These are phyloP conservation scores for Penicillium cataractarum DNA, from an alignment of 495 filamentous ascomycete genomes.

Conservation along the genomic window DNA sequence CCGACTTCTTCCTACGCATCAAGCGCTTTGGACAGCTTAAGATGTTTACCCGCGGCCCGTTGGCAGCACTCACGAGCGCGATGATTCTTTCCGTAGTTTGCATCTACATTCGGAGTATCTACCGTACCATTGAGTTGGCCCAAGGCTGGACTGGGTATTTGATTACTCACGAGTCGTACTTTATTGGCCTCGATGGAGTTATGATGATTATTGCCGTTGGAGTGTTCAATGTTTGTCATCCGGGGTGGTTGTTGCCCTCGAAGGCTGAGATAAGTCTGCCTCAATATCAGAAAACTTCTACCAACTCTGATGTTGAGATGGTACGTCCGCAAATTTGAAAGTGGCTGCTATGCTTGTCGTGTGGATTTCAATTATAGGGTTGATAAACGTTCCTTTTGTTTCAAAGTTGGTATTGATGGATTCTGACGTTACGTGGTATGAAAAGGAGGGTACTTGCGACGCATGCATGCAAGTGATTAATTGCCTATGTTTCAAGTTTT, in stretches of 20 bases:
- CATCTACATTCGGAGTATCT: slow-evolving; percentile 61
- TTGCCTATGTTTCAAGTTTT: not conserved
- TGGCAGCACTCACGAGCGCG: slow-evolving; percentile 39
- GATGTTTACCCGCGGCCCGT: slow-evolving; percentile 19
- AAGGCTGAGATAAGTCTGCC: slow-evolving; percentile 8
- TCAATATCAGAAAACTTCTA: slow-evolving; percentile 1
- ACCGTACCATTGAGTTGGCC: slow-evolving; percentile 62
- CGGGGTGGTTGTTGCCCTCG: slow-evolving; percentile 47
- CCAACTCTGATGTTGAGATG: slow-evolving; percentile 20
- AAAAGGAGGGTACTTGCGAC: not conserved
- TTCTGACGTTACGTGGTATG: not conserved
- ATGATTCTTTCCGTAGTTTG: slow-evolving; percentile 51
- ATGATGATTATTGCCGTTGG: slow-evolving; percentile 59
- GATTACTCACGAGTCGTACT: slow-evolving; percentile 61
- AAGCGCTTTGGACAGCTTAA: slow-evolving; percentile 34
- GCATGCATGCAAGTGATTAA: not conserved
- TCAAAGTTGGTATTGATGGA: no score
- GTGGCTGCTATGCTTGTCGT: no score
- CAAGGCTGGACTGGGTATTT: slow-evolving; percentile 65
- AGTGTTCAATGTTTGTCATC: slow-evolving; percentile 58
- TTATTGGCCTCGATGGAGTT: slow-evolving; percentile 60
- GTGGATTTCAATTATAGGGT: no score
- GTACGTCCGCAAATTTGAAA: not conserved
- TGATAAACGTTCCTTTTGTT: no score
- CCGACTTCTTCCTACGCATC: slow-evolving; percentile 50